These are phyloP conservation scores for Phlebiopsis flavidoalba DNA, from an alignment of 768 basidiomycete genomes.

Conservation along the genomic window DNA sequence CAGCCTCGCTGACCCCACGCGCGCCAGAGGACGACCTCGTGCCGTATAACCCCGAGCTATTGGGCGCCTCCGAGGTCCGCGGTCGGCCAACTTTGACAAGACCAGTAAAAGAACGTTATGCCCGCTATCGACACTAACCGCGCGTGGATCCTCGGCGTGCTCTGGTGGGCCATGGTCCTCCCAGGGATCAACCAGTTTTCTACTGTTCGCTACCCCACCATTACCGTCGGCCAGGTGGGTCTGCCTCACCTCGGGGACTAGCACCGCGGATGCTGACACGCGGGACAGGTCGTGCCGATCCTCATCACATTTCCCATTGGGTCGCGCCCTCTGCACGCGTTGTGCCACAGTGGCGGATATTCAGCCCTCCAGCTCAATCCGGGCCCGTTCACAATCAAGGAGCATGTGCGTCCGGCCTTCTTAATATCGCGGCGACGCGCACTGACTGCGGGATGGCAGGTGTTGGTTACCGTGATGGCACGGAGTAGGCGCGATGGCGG, in stretches of 20 bases:
- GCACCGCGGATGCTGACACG: not conserved
- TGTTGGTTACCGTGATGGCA: constrained; percentile 71
- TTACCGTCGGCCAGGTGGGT: constrained; percentile 31
- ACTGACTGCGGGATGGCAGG: constrained; percentile 26
- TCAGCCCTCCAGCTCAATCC: constrained; percentile 65
- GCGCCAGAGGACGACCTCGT: constrained; percentile 64
- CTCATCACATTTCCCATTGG: constrained; percentile 68
- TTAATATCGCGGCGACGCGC: constrained; percentile 41
- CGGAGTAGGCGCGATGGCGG: constrained; percentile 50
- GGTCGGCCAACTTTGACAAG: constrained; percentile 70
- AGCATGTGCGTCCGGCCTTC: constrained; percentile 47
- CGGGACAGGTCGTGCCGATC: constrained; percentile 53
- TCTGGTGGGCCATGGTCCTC: constrained; percentile 55
- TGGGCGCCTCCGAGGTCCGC: too few species aligned
- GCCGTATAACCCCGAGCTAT: constrained; percentile 88
- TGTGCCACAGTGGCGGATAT: constrained; percentile 46
- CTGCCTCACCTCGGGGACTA: not conserved
- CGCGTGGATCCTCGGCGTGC: constrained; percentile 67
- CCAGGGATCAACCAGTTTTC: constrained; percentile 47
- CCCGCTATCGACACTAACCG: constrained; percentile 63
- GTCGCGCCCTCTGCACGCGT: constrained; percentile 59
- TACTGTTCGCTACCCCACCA: constrained; percentile 40
- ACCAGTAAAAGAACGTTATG: constrained; percentile 57
- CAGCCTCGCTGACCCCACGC: not conserved
- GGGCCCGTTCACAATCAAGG: constrained; percentile 75